Conservation (phyloP, 139 green algal species). For the Zygnema cylindricum region DNA sequence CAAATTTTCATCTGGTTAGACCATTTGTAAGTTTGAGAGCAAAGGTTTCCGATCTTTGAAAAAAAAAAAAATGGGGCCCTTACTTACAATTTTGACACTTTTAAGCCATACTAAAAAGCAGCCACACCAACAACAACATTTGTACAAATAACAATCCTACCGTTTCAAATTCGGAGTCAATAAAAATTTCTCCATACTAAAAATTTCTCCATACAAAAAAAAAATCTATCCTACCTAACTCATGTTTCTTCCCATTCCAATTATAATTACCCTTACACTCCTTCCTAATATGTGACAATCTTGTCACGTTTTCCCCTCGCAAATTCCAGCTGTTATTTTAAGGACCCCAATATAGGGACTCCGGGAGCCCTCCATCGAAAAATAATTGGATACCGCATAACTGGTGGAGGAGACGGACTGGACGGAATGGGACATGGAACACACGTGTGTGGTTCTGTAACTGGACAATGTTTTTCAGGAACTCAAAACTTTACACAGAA, state of each 20-base stretch:
- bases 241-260: neutral
- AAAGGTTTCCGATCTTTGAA: too few species aligned
- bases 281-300: neutral
- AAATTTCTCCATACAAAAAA: too few species aligned
- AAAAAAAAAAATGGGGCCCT: too few species aligned
- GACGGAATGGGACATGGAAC: slow-evolving; percentile 89
- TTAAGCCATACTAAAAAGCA: too few species aligned
- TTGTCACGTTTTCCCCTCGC: neutral
- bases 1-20: too few species aligned
- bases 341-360: slow-evolving; percentile 64
- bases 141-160: too few species aligned
- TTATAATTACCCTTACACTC: neutral
- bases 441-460: slow-evolving; percentile 80
- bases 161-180: too few species aligned
- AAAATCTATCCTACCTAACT: neutral
- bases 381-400: slow-evolving; percentile 74
- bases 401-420: slow-evolving; percentile 64
- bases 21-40: too few species aligned
- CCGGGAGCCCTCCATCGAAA: slow-evolving; percentile 76
- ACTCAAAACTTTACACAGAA: neutral
- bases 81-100: too few species aligned
- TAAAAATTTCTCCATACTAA: too few species aligned
- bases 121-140: too few species aligned
- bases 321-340: slow-evolving; percentile 80
- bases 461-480: slow-evolving; percentile 56